phyloP scores from a whole-genome alignment of 1,284 basidiomycete genomes.

The Acaromyces ingoldii region DNA sequence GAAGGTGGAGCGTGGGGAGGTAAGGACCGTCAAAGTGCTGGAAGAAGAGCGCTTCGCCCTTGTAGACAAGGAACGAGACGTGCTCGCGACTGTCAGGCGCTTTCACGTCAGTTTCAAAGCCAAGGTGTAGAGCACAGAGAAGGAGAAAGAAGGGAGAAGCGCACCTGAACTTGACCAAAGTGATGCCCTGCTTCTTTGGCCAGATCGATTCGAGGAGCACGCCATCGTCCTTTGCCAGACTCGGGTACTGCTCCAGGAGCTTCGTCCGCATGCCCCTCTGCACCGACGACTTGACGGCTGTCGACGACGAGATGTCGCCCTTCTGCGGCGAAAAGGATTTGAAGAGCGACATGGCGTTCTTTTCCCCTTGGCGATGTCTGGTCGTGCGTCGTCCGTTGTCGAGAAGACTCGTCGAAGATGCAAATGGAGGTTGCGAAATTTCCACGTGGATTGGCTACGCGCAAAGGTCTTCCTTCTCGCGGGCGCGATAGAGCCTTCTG shows the following conservation, averaged over 20 bases:
- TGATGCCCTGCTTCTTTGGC: constrained; percentile 95
- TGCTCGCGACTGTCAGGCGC: constrained; percentile 73
- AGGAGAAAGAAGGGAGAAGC: constrained; percentile 49
- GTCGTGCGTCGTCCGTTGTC: too few species aligned
- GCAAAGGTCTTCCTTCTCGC: too few species aligned
- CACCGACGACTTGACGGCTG: constrained; percentile 89
- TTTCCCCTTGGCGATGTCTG: too few species aligned
- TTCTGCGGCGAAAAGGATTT: constrained; percentile 57
- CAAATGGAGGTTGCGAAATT: too few species aligned
- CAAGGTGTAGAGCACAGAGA: too few species aligned
- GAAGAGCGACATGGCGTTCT: constrained; percentile 51
- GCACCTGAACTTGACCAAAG: constrained; percentile 84
- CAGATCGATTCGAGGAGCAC: constrained; percentile 76
- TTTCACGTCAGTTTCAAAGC: background rate
- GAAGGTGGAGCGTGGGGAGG: constrained; percentile 11
- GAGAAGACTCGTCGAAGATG: too few species aligned
- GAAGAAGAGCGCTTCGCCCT: constrained; percentile 84
- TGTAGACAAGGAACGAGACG: constrained; percentile 82
- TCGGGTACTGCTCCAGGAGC: constrained; percentile 76
- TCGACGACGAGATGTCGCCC: constrained; percentile 83
- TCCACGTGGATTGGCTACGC: too few species aligned
- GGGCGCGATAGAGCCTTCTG: too few species aligned
- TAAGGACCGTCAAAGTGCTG: constrained; percentile 95
- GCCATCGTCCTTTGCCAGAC: constrained; percentile 56
- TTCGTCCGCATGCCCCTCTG: constrained; percentile 80